Base-by-base conservation (phyloP, 148 eudicot species). In the Fallopia convolvulus region DNA sequence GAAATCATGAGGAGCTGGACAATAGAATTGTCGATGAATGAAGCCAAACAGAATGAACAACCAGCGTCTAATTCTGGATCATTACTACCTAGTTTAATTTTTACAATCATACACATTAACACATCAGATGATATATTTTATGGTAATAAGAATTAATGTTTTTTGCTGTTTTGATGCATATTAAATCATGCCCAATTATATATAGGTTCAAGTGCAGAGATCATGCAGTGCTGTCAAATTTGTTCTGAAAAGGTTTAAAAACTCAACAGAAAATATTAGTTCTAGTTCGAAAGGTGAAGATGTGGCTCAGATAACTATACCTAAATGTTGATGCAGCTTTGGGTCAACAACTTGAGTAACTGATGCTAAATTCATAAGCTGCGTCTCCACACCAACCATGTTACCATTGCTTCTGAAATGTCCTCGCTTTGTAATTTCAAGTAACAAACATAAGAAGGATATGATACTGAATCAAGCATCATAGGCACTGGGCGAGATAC, bases 241-340 rank as follows among this genome's bases (percentile, higher is more conserved):
- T 17, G 6, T 17, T 17, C 7, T 36, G 39, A 2, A 36, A 36
- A 36, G 39, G 39, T 36, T 36, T 36, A 2, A 36, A 36, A 36
- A 36, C 39, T 36, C 39, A 36, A 4, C 39, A 1, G 39, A 36
- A 36, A 36, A 36, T 36, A 36, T 36, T 3, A 36, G 39, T 36
- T 36, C 39, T 36, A 36, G 39, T 36, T 36, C 3, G 39, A 36
- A 36, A 36, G 39, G 39, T 2, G 39, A 36, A 36, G 39, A 36
- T 3, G 3, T 4, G 39, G 39, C 39, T 36, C 39, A 36, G 39
- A 36, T 36, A 36, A 23, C 56, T 36, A 61, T 89, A 94, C 98
- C 99, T 82, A 95, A 84, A 85, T 93, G 99, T 75, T 91, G 94
- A 85, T 95, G 99, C 82, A 95, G 99, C 82, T 95, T 95, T 70